phyloP scores from a whole-genome alignment of 345 rosid genomes.

The Sisymbrium altissimum region DNA sequence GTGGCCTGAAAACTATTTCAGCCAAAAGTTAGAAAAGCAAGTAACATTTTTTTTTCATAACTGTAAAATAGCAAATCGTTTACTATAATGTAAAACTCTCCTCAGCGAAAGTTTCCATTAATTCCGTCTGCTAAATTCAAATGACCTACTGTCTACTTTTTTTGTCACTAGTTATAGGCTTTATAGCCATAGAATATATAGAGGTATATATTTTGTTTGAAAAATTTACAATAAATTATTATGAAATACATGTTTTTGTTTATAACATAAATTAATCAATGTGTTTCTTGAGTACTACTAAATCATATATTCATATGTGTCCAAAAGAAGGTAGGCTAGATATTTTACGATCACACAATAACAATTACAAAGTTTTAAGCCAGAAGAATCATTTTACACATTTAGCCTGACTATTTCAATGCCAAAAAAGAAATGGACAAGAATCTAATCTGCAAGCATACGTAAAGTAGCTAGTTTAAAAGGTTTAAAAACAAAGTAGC shows the following conservation, averaged over 20 bases:
- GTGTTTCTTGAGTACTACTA: too few relatives aligned
- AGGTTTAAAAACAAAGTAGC: too few relatives aligned
- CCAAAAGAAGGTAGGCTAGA: neutral
- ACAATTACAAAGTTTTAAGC: neutral
- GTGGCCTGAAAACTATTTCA: neutral
- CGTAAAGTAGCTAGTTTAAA: constrained; percentile 1
- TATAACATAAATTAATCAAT: too few relatives aligned
- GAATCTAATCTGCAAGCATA: constrained; percentile 8
- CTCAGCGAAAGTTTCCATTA: neutral
- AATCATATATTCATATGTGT: neutral
- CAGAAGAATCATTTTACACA: constrained; percentile 1
- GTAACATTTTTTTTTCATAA: neutral
- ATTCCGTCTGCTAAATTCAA: neutral
- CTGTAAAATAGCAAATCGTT: neutral
- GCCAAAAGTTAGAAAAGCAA: neutral
- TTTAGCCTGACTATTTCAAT: neutral
- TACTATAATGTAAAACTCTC: neutral
- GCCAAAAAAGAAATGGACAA: constrained; percentile 3
- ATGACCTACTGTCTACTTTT: neutral
- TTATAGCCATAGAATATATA: neutral
- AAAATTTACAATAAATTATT: too few relatives aligned
- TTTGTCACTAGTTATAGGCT: neutral
- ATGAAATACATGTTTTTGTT: too few relatives aligned
- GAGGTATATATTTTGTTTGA: too few relatives aligned
- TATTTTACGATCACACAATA: neutral